Conservation (phyloP, 208 protist species). For the Herpetomonas samuelpessoai region DNA sequence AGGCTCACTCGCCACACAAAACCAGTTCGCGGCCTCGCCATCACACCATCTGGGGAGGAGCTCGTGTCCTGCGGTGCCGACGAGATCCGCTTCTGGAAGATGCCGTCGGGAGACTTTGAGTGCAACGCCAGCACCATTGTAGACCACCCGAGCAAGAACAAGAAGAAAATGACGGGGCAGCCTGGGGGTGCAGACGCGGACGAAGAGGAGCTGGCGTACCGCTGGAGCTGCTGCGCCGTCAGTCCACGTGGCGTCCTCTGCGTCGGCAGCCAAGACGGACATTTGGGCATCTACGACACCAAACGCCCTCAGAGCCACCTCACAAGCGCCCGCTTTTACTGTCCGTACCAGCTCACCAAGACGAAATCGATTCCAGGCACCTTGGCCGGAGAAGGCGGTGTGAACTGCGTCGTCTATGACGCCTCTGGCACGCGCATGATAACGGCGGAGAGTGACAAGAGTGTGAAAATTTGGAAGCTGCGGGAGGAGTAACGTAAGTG, state of each 20-base stretch:
- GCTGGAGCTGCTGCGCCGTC: constrained; percentile 85
- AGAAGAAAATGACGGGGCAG: constrained; percentile 72
- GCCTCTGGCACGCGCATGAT: constrained; percentile 97
- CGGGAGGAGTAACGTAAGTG: constrained; percentile 44
- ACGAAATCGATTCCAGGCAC: constrained; percentile 82
- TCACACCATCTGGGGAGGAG: constrained; percentile 89
- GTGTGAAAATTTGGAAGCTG: constrained; percentile 92
- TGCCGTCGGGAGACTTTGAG: constrained; percentile 94
- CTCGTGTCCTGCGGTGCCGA: constrained; percentile 96
- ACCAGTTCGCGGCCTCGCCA: constrained; percentile 88
- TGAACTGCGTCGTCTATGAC: constrained; percentile 94
- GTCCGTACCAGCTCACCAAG: constrained; percentile 69
- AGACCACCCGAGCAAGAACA: constrained; percentile 2
- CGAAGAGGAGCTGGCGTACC: constrained; percentile 45
- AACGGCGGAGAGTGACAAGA: constrained; percentile 98
- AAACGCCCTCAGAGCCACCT: constrained; percentile 66
- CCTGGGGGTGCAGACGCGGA: background rate
- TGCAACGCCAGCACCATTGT: constrained; percentile 90
- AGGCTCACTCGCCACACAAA: constrained; percentile 99
- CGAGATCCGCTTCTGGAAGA: constrained; percentile 97
- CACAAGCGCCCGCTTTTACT: constrained; percentile 29
- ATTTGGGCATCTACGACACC: constrained; percentile 98
- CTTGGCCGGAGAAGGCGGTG: constrained; percentile 88
- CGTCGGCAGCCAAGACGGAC: constrained; percentile 91
- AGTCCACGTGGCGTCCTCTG: constrained; percentile 92